These are phyloP conservation scores for Coemansia sp. DNA, from an alignment of 192 early-diverging fungal genomes.

Conservation along the genomic window DNA sequence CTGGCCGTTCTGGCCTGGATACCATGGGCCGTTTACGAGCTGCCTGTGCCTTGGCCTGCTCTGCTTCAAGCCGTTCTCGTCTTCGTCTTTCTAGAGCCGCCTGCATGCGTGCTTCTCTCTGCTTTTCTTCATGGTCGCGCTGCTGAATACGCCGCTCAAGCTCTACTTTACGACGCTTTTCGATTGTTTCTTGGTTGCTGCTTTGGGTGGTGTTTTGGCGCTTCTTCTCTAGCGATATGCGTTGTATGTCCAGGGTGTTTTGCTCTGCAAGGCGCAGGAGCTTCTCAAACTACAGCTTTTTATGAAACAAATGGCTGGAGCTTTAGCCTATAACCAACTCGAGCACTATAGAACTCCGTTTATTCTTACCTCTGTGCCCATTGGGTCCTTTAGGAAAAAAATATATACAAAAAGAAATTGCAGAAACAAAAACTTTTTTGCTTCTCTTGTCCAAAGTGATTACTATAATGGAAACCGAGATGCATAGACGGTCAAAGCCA, in stretches of 20 bases:
- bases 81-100: slow-evolving; percentile 15
- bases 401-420: not conserved
- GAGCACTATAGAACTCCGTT: not conserved
- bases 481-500: slow-evolving; percentile 1
- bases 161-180: slow-evolving; percentile 34
- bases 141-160: slow-evolving; percentile 30
- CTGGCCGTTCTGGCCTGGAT: no score
- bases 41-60: not conserved
- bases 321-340: not conserved
- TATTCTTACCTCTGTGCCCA: slow-evolving; percentile 24
- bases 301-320: no score
- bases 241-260: slow-evolving; percentile 47
- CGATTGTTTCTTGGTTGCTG: slow-evolving; percentile 13
- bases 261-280: slow-evolving; percentile 51
- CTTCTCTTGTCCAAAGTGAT: not conserved
- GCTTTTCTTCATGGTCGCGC: slow-evolving; percentile 33
- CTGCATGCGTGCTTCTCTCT: slow-evolving; percentile 11
- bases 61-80: slow-evolving; percentile 14
- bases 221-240: slow-evolving; percentile 23
- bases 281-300: slow-evolving; percentile 36
- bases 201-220: slow-evolving; percentile 5
- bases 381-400: slow-evolving; percentile 2
- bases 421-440: not conserved
- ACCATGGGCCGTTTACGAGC: no score
- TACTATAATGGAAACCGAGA: slow-evolving; percentile 1